Percentiles rank a stretch among this genome's conserved stretches.
These are phyloP conservation scores for Intubia oerlemansii DNA, from an alignment of 2,329 filamentous ascomycete species.

Conservation along the genomic window DNA sequence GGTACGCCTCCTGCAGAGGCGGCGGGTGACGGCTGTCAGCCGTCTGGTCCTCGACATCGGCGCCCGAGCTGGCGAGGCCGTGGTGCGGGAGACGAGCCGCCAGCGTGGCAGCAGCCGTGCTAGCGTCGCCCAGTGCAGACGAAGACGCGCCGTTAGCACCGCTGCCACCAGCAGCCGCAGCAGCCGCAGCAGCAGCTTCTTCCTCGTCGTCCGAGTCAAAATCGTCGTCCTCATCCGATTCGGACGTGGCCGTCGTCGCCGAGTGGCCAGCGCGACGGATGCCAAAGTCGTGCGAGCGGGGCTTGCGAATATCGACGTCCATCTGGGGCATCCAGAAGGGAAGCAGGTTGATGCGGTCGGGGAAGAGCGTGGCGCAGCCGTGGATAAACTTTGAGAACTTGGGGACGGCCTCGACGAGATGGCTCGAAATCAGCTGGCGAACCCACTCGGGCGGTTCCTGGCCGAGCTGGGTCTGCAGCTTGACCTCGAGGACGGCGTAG, in stretches of 20 bases:
- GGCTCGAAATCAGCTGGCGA: slow-evolving; percentile 73
- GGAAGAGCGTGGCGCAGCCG: slow-evolving; percentile 73
- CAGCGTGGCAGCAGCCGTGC: slow-evolving; percentile 13
- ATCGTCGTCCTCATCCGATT: slow-evolving; percentile 37
- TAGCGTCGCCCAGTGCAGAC: slow-evolving; percentile 16
- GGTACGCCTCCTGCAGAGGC: slow-evolving; percentile 45
- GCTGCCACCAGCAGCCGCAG: slow-evolving; percentile 11
- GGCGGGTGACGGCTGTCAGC: slow-evolving; percentile 22
- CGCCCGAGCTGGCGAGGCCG: slow-evolving; percentile 16
- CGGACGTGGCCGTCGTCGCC: slow-evolving; percentile 56
- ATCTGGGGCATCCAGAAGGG: slow-evolving; percentile 98
- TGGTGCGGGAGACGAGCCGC: slow-evolving; percentile 5
- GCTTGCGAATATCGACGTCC: slow-evolving; percentile 93
- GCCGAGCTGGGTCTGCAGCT: slow-evolving; percentile 86
- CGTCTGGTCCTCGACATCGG: slow-evolving; percentile 70
- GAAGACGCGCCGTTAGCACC: no score
- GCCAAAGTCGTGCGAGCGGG: slow-evolving; percentile 69
- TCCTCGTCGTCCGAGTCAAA: slow-evolving; percentile 45
- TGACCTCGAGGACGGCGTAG: slow-evolving; percentile 91
- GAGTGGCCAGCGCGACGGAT: slow-evolving; percentile 64
- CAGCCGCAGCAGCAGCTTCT: slow-evolving; percentile 14
- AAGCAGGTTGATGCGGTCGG: slow-evolving; percentile 66
- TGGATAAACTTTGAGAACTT: slow-evolving; percentile 99
- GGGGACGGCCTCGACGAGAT: slow-evolving; percentile 93
- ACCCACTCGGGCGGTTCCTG: slow-evolving; percentile 96